Percentiles rank a stretch among this genome's conserved stretches.
phyloP scores from a whole-genome alignment of 2,329 filamentous ascomycete genomes.

The Meredithiella fracta region DNA sequence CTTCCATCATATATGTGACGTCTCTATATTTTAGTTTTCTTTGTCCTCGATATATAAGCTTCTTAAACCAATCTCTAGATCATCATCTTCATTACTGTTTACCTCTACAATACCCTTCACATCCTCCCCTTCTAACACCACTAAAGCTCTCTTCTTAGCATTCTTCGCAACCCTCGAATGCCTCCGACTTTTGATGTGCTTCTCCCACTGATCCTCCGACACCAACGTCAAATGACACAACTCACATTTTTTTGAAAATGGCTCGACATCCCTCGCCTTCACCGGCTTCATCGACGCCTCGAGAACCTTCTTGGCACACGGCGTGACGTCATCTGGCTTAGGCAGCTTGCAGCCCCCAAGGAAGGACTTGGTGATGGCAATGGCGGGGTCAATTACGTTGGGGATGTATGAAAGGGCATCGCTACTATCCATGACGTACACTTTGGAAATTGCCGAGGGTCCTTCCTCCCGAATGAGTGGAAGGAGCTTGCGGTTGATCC shows the following conservation, averaged over 20 bases:
- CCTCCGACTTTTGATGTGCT: slow-evolving; percentile 24
- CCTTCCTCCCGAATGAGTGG: slow-evolving; percentile 44
- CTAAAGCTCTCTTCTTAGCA: slow-evolving; percentile 23
- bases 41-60: too few species aligned
- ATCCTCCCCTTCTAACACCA: slow-evolving; percentile 17
- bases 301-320: slow-evolving; percentile 37
- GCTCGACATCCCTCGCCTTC: slow-evolving; percentile 33
- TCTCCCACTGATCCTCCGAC: slow-evolving; percentile 33
- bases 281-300: slow-evolving; percentile 20
- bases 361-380: slow-evolving; percentile 45
- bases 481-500: slow-evolving; percentile 73
- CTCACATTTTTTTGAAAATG: slow-evolving; percentile 49
- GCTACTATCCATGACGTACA: slow-evolving; percentile 73
- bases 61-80: neutral
- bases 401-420: slow-evolving; percentile 44
- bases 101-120: slow-evolving; percentile 1
- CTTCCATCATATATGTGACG: neutral
- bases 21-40: neutral
- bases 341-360: slow-evolving; percentile 40
- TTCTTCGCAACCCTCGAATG: slow-evolving; percentile 23
- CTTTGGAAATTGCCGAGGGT: slow-evolving; percentile 32
- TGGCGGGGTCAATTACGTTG: slow-evolving; percentile 49
- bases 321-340: slow-evolving; percentile 31
- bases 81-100: neutral
- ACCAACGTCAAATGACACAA: slow-evolving; percentile 49